Evolutionary conservation across 768 basidiomycete species (phyloP).

Genomic region (Panellus pusillus): DNA sequence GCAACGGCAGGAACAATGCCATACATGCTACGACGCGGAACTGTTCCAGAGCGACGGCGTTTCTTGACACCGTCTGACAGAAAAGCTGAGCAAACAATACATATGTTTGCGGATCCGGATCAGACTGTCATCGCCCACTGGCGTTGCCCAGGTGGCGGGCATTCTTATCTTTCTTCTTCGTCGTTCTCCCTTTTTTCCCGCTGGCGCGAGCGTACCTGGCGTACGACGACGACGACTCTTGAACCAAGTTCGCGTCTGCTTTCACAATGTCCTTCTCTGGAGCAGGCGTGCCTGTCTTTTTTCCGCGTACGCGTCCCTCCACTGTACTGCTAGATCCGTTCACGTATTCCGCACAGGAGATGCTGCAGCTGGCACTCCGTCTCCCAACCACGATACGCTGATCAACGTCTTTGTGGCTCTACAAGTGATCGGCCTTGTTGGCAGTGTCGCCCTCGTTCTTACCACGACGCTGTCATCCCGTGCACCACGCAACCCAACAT

Average conservation of each 20-base stretch:
- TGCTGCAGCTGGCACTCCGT: background rate
- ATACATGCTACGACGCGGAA: too few relatives aligned
- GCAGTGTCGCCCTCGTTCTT: conserved; percentile 23
- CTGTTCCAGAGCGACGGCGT: too few relatives aligned
- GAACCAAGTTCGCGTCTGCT: conserved; percentile 9
- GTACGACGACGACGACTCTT: conserved; percentile 13
- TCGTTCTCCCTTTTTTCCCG: conserved; percentile 3
- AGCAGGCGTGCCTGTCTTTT: conserved; percentile 14
- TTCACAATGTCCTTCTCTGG: conserved; percentile 19
- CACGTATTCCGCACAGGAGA: background rate
- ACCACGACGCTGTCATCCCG: conserved; percentile 23
- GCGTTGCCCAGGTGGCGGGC: too few relatives aligned
- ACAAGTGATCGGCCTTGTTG: conserved; percentile 27
- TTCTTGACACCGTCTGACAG: too few relatives aligned
- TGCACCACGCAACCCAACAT: conserved; percentile 27
- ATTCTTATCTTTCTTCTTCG: background rate
- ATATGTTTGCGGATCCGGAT: too few relatives aligned
- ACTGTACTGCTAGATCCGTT: background rate
- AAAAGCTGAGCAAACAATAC: too few relatives aligned
- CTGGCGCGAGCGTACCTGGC: conserved; percentile 18
- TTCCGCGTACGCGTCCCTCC: conserved; percentile 10
- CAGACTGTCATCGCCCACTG: too few relatives aligned
- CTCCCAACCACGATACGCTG: conserved; percentile 1
- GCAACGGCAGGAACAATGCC: too few relatives aligned
- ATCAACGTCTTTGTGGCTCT: conserved; percentile 26